A percentile compares a stretch with the other conserved stretches of the same genome.
Conservation (phyloP, 2,329 filamentous ascomycete species). For the Aspergillus viridinutans region DNA sequence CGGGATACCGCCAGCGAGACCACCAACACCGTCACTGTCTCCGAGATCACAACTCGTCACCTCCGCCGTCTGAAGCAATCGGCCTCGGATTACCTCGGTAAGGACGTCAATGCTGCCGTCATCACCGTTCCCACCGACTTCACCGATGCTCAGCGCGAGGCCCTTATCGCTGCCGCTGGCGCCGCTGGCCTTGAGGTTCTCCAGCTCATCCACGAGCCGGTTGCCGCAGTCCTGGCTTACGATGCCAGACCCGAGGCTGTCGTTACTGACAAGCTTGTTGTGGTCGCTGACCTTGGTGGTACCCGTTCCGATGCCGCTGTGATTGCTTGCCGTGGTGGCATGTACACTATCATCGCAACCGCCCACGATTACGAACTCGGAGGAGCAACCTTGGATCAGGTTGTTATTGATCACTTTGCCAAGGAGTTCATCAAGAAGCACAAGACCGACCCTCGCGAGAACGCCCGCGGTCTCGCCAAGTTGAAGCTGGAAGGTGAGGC, state of each 20-base stretch:
- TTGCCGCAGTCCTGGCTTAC: constrained; percentile 84
- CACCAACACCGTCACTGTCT: constrained; percentile 66
- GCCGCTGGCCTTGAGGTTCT: constrained; percentile 82
- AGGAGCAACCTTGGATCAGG: constrained; percentile 80
- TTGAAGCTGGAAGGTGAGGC: constrained; percentile 86
- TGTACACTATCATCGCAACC: constrained; percentile 93
- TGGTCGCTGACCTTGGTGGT: constrained; percentile 89
- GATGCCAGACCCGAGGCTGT: constrained; percentile 75
- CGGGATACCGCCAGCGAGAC: constrained; percentile 67
- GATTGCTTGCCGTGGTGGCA: constrained; percentile 83
- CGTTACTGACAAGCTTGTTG: constrained; percentile 77
- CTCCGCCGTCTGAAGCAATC: constrained; percentile 75
- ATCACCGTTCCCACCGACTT: constrained; percentile 94
- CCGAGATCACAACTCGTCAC: constrained; percentile 80
- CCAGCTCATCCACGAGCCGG: constrained; percentile 87
- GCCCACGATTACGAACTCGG: constrained; percentile 93
- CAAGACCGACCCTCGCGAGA: constrained; percentile 78
- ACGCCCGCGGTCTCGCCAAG: constrained; percentile 80
- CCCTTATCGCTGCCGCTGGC: constrained; percentile 71
- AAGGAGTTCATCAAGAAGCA: constrained; percentile 99
- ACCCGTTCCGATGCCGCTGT: constrained; percentile 90
- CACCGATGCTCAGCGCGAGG: constrained; percentile 77
- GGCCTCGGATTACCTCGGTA: constrained; percentile 88
- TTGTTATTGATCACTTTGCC: constrained; percentile 91
- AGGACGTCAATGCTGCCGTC: constrained; percentile 89